phyloP scores from a whole-genome alignment of 2,329 filamentous ascomycete genomes.

The Thelonectria blattea region DNA sequence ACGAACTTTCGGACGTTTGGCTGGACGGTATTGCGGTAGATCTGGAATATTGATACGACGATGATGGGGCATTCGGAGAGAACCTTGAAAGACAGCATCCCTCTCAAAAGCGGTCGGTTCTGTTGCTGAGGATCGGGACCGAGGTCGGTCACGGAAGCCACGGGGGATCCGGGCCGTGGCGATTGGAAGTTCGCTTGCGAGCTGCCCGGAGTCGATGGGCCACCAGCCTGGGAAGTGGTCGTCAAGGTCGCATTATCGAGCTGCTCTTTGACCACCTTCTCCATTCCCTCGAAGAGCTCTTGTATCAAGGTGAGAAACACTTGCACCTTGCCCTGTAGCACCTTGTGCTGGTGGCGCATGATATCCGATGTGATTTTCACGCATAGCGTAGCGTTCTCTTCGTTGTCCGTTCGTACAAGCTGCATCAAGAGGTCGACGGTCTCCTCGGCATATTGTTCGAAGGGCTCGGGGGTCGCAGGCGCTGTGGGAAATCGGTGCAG shows the following conservation, averaged over 20 bases:
- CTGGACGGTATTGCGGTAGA: constrained; percentile 79
- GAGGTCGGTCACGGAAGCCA: constrained; percentile 80
- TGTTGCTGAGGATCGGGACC: constrained; percentile 82
- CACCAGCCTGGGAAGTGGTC: constrained; percentile 57
- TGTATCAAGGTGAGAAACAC: constrained; percentile 90
- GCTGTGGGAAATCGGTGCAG: constrained; percentile 81
- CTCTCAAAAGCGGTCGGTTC: constrained; percentile 80
- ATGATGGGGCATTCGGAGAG: constrained; percentile 98
- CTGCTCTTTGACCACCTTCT: constrained; percentile 91
- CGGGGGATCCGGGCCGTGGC: constrained; percentile 87
- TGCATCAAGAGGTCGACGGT: constrained; percentile 90
- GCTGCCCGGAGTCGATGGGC: constrained; percentile 71
- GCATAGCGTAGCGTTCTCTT: constrained; percentile 97
- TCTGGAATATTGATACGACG: constrained; percentile 96
- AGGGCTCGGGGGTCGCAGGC: constrained; percentile 74
- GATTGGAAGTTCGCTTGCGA: constrained; percentile 80
- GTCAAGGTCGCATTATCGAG: constrained; percentile 77
- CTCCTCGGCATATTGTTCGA: constrained; percentile 87
- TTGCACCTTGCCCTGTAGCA: constrained; percentile 79
- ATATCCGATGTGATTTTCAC: constrained; percentile 99
- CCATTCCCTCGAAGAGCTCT: constrained; percentile 95
- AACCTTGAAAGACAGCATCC: constrained; percentile 99
- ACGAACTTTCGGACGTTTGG: constrained; percentile 92
- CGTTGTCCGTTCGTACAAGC: constrained; percentile 89
- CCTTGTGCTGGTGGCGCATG: constrained; percentile 88